A percentile compares a stretch with the other conserved stretches of the same genome.
phyloP scores from a whole-genome alignment of 768 basidiomycete genomes.

The Naganishia friedmannii region DNA sequence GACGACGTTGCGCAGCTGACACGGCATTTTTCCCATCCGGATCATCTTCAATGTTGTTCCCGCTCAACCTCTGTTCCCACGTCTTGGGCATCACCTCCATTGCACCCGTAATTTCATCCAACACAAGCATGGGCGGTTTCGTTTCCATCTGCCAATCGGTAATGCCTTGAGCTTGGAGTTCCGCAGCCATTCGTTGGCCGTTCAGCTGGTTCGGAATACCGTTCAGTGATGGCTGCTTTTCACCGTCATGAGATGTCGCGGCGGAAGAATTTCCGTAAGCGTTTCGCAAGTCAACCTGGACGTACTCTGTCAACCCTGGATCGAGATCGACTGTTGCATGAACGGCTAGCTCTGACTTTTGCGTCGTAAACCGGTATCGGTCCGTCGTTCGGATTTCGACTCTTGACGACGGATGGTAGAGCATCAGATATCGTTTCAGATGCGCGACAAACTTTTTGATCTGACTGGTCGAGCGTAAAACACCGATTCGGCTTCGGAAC shows the following conservation, averaged over 20 bases:
- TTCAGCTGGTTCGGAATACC: slow-evolving; percentile 7
- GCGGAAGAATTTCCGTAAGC: neutral
- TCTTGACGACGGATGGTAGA: slow-evolving; percentile 41
- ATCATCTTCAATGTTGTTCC: slow-evolving; percentile 17
- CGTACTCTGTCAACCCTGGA: slow-evolving; percentile 23
- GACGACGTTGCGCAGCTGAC: neutral
- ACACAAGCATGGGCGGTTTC: neutral
- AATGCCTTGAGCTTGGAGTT: neutral
- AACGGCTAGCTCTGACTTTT: slow-evolving; percentile 47
- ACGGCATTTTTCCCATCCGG: neutral
- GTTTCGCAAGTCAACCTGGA: neutral
- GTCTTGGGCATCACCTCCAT: slow-evolving; percentile 23
- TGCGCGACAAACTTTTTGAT: slow-evolving; percentile 36
- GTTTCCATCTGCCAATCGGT: neutral
- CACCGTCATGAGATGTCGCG: neutral
- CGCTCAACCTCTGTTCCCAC: slow-evolving; percentile 22
- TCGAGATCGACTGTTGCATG: slow-evolving; percentile 37
- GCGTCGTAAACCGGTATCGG: slow-evolving; percentile 43
- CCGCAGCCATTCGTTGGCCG: neutral
- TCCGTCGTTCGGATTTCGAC: slow-evolving; percentile 47
- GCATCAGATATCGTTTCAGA: slow-evolving; percentile 44
- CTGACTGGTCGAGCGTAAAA: slow-evolving; percentile 18
- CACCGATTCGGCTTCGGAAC: slow-evolving; percentile 38
- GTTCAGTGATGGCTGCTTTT: neutral
- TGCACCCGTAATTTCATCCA: slow-evolving; percentile 20